Base-by-base conservation (phyloP, 441 rosid genomes). In the Gossypium trilobum region DNA sequence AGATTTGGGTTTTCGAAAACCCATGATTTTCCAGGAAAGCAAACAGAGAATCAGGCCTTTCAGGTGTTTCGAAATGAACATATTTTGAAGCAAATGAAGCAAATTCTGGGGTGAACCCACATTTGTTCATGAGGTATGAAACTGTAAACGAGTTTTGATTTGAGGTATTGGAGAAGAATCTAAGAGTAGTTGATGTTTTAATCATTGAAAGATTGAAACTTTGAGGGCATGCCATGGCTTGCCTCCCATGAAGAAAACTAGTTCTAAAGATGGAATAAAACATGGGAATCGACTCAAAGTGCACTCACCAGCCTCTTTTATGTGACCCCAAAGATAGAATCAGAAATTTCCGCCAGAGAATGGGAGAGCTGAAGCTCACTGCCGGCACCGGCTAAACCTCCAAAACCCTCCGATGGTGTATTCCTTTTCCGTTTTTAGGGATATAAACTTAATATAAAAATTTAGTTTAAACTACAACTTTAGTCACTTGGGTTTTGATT, bases 51-150 rank as follows among this genome's bases (percentile, higher is more conserved):
- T 77, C 60, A 2, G 82, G 73, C n/a, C 51, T 74, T 6, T 63
- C 73, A 1, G 73, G 73, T 5, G 36, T 31, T 31, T 31, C 7
- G 36, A 31, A 31, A 31, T 31, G 36, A 31, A 31, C 36, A 31
- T 17, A 2, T 51, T 29, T 65, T 39, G 79, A 31, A 1, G 78
- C 79, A 16, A 61, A 8, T 3, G 73, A 7, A 23, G 87, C 81
- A 27, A 71, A 58, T 48, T 71, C 66, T 1, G 29, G 69, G 1
- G 84, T 75, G 19, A 84, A 70, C 70, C 84, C 84, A 60, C 72
- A 78, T 13, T 70, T 36, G 63, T 74, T 71, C 4, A 80, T 56
- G 51, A 82, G 73, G 67, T 82, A 80, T 0, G 80, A 78, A 11
- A 74, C 79, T 1, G 75, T 65, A 36, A 75, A 75, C 0, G 80